phyloP scores from a whole-genome alignment of 192 early-diverging fungal genomes.

The Backusella luteola region DNA sequence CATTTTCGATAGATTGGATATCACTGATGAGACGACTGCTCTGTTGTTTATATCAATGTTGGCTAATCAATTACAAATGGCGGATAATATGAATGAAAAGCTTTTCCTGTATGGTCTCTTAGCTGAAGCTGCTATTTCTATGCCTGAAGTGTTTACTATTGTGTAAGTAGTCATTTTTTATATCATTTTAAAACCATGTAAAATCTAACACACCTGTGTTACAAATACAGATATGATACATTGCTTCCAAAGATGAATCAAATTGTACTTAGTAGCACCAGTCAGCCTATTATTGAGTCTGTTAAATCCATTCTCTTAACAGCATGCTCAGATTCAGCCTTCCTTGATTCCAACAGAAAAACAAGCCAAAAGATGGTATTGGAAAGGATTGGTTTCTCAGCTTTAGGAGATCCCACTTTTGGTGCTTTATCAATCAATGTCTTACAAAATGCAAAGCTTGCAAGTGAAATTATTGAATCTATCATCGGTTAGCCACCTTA shows the following conservation, averaged over 20 bases:
- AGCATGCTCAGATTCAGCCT: slow-evolving; percentile 51
- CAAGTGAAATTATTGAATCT: slow-evolving; percentile 51
- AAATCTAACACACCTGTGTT: background rate
- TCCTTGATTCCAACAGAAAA: slow-evolving; percentile 32
- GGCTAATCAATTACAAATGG: slow-evolving; percentile 67
- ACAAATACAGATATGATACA: slow-evolving; percentile 57
- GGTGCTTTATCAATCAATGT: slow-evolving; percentile 43
- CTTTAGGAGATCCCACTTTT: slow-evolving; percentile 42
- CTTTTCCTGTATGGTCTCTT: slow-evolving; percentile 75
- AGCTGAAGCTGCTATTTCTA: slow-evolving; percentile 66
- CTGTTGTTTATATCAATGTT: slow-evolving; percentile 64
- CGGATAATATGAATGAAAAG: slow-evolving; percentile 71
- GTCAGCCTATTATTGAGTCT: slow-evolving; percentile 61
- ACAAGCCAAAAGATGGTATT: slow-evolving; percentile 47
- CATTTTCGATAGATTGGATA: slow-evolving; percentile 66
- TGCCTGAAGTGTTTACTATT: slow-evolving; percentile 72
- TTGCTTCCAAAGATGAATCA: slow-evolving; percentile 74
- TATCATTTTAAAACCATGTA: slow-evolving; percentile 1
- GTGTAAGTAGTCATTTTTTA: slow-evolving; percentile 54
- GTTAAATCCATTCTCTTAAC: slow-evolving; percentile 74
- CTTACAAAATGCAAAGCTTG: slow-evolving; percentile 47
- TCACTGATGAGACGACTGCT: slow-evolving; percentile 62
- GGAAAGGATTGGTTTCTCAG: slow-evolving; percentile 54
- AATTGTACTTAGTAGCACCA: slow-evolving; percentile 63
- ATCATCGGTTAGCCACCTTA: slow-evolving; percentile 40